Evolutionary conservation across 164 flowering plant species (phyloP).

Genomic region (Stephania yunnanensis): DNA sequence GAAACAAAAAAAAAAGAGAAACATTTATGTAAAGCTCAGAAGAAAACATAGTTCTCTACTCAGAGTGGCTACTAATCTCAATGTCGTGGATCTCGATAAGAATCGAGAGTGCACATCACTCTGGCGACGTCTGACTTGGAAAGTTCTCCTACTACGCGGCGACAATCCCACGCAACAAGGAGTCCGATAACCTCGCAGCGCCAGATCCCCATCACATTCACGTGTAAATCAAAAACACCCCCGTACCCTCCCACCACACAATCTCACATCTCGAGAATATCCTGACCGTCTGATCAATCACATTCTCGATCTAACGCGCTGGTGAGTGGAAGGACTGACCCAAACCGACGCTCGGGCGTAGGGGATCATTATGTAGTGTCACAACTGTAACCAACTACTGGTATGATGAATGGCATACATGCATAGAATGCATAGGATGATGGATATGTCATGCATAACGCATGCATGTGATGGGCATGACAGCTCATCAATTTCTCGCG

Average conservation of each 20-base stretch:
- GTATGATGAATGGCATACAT: background rate
- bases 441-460: slow-evolving; percentile 1
- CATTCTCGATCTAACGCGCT: too few relatives aligned
- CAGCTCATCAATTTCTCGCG: slow-evolving; percentile 6
- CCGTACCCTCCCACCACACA: too few relatives aligned
- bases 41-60: background rate
- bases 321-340: too few relatives aligned
- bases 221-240: background rate
- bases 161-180: background rate
- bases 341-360: background rate
- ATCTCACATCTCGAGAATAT: too few relatives aligned
- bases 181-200: background rate
- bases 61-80: background rate
- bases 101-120: background rate
- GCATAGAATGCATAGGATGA: background rate
- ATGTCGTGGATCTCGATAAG: background rate
- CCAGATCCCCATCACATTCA: background rate
- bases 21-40: background rate
- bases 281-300: too few relatives aligned
- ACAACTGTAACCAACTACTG: slow-evolving; percentile 1
- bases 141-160: background rate
- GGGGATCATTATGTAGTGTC: background rate
- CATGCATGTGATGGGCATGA: background rate
- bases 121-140: background rate
- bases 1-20: background rate